Conservation (phyloP, 2,329 filamentous ascomycete genomes). For the Ophiostoma sp. region DNA sequence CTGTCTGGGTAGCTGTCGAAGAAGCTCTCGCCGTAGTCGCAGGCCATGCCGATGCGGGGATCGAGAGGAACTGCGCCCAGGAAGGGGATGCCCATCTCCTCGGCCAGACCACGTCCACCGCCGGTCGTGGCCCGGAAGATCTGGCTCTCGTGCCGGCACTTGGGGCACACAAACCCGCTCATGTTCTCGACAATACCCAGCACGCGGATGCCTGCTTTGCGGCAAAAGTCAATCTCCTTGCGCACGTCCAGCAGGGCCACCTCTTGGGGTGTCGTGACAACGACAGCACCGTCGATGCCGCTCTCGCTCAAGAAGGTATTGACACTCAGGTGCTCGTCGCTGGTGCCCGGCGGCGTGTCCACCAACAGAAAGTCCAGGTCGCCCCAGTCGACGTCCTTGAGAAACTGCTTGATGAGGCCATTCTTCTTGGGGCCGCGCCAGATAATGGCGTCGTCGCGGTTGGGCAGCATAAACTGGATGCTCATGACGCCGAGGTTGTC, state of each 20-base stretch:
- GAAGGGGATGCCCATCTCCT: constrained; percentile 84
- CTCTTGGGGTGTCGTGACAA: constrained; percentile 94
- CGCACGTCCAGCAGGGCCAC: constrained; percentile 86
- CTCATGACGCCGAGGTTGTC: constrained; percentile 96
- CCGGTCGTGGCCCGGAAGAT: constrained; percentile 92
- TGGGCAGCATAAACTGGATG: constrained; percentile 96
- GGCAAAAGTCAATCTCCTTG: constrained; percentile 97
- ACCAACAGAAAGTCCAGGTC: constrained; percentile 89
- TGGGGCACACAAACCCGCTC: constrained; percentile 93
- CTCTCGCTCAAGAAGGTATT: constrained; percentile 87
- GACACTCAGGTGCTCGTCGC: constrained; percentile 90
- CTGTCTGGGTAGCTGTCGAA: constrained; percentile 91
- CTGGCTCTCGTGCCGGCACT: constrained; percentile 73
- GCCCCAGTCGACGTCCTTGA: constrained; percentile 98
- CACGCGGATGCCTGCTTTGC: constrained; percentile 84
- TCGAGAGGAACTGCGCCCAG: constrained; percentile 86
- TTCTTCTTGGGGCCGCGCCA: constrained; percentile 99
- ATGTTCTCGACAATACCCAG: constrained; percentile 96
- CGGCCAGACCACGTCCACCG: constrained; percentile 71
- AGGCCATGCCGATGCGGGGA: constrained; percentile 90
- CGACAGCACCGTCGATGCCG: constrained; percentile 85
- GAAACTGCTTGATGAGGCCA: constrained; percentile 92
- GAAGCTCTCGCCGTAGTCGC: constrained; percentile 96
- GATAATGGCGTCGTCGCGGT: constrained; percentile 89
- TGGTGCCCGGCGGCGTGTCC: constrained; percentile 92